Base-by-base conservation (phyloP, 345 rosid species). In the Citrus trifoliata region DNA sequence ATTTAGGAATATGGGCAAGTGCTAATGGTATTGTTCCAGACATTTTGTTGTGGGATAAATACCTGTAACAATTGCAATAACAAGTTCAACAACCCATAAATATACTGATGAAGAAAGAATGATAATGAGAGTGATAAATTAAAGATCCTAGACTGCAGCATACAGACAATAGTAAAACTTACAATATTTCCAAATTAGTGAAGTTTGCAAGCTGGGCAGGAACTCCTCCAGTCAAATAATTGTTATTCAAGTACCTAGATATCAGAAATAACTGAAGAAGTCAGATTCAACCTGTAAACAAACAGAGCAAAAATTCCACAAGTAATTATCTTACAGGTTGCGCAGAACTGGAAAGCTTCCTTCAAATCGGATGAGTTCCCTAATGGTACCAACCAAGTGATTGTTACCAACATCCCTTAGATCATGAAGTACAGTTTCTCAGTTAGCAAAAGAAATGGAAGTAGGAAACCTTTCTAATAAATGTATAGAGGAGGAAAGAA, bases 191-290 rank as follows among this genome's bases (percentile, higher is more conserved):
- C 88, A 95, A 82, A 83, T 88, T 91, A 77, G 92, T 91, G 81
- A 95, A 82, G 83, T 93, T 95, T 58, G 98, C 90, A 28, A 95
- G 93, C 80, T 95, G 98, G 35, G 97, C 90, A 51, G 99, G 99
- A 73, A 95, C 87, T 38, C 98, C 98, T 83, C 99, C 98, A 67
- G 95, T 93, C 78, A 95, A 85, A 79, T 92, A 95, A 81, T 95
- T 95, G 79, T 93, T 92, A 77, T 93, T 92, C 86, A 95, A 80
- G 77, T 93, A 95, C 75, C 98, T 95, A 80, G 77, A 79, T 8
- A 51, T 55, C 65, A 69, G 61, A 32, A 80, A 68, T 74, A 46
- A 77, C 76, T 6, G 24, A 22, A 12, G 61, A 27, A 53, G 40
- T 71, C 2, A 7, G 24, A 16, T 61, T 65, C 58, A 25, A 59